A percentile compares a stretch with the other conserved stretches of the same genome.
phyloP scores from a whole-genome alignment of 768 basidiomycete species.

The Rhodosporidiobolus odoratus region DNA sequence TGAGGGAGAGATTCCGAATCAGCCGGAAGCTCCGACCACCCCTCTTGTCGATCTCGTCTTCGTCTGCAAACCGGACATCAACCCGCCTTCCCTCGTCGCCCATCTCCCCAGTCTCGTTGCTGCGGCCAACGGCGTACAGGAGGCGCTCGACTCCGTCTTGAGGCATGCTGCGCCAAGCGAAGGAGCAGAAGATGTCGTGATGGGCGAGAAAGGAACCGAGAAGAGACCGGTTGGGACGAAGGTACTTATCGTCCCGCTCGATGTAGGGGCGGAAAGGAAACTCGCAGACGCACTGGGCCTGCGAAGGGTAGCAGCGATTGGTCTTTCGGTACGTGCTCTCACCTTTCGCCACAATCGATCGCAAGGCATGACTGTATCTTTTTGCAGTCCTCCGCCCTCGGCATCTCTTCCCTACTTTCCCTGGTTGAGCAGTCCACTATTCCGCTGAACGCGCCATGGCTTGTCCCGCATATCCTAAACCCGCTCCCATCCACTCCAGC shows the following conservation, averaged over 20 bases:
- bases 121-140: slow-evolving; percentile 57
- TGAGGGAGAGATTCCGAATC: neutral
- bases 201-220: neutral
- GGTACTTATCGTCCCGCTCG: slow-evolving; percentile 61
- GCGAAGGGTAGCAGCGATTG: slow-evolving; percentile 62
- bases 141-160: slow-evolving; percentile 40
- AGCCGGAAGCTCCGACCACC: slow-evolving; percentile 16
- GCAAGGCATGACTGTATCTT: neutral
- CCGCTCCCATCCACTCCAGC: slow-evolving; percentile 30
- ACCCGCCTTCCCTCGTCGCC: slow-evolving; percentile 64
- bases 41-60: slow-evolving; percentile 52
- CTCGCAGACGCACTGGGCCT: slow-evolving; percentile 63
- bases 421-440: slow-evolving; percentile 49
- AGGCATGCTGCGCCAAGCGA: neutral
- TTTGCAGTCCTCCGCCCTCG: slow-evolving; percentile 51
- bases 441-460: slow-evolving; percentile 63
- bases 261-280: slow-evolving; percentile 60
- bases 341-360: neutral
- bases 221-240: slow-evolving; percentile 16
- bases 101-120: slow-evolving; percentile 75
- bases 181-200: neutral
- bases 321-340: slow-evolving; percentile 57
- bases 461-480: slow-evolving; percentile 44
- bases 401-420: slow-evolving; percentile 46
- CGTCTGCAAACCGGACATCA: slow-evolving; percentile 68